Percentiles rank a stretch among this genome's conserved stretches.
phyloP scores from a whole-genome alignment of 768 basidiomycete species.

The Rhizopogon sp. region DNA sequence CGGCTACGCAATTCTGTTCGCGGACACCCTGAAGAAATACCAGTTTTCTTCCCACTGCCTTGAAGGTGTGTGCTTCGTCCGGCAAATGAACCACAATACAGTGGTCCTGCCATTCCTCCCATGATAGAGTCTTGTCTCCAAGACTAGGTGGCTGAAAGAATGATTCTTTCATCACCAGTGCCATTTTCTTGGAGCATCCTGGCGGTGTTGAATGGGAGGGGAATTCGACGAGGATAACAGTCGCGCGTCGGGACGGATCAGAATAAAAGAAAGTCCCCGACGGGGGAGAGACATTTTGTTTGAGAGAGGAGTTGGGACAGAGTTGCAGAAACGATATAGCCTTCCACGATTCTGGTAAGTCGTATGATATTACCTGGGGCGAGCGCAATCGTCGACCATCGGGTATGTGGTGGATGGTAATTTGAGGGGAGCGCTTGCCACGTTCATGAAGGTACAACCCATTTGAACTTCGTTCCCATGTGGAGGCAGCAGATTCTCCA shows the following conservation, averaged over 20 bases:
- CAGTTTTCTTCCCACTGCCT: constrained; percentile 25
- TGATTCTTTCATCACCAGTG: constrained; percentile 48
- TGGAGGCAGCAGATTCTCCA: constrained; percentile 2
- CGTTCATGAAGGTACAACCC: constrained; percentile 26
- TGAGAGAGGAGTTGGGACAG: constrained; percentile 41
- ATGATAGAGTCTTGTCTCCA: constrained; percentile 42
- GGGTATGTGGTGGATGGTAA: constrained; percentile 19
- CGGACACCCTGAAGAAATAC: constrained; percentile 26
- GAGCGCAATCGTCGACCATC: constrained; percentile 6
- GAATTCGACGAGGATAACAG: constrained; percentile 38
- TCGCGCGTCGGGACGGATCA: constrained; percentile 46
- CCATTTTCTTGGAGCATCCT: constrained; percentile 37
- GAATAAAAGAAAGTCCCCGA: constrained; percentile 50
- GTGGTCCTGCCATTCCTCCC: constrained; percentile 48
- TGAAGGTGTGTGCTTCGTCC: constrained; percentile 23
- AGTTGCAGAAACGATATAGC: constrained; percentile 40
- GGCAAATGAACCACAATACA: constrained; percentile 30
- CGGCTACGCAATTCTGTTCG: constrained; percentile 5
- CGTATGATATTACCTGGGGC: constrained; percentile 31
- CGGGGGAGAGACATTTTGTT: constrained; percentile 28
- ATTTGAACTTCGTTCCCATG: constrained; percentile 25
- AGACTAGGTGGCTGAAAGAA: constrained; percentile 41
- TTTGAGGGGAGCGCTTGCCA: constrained; percentile 27
- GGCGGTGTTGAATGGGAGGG: constrained; percentile 32
- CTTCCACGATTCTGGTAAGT: constrained; percentile 51